These are phyloP conservation scores for Cutaneotrichosporon cavernicola DNA, from an alignment of 1,284 basidiomycete species.

Conservation along the genomic window DNA sequence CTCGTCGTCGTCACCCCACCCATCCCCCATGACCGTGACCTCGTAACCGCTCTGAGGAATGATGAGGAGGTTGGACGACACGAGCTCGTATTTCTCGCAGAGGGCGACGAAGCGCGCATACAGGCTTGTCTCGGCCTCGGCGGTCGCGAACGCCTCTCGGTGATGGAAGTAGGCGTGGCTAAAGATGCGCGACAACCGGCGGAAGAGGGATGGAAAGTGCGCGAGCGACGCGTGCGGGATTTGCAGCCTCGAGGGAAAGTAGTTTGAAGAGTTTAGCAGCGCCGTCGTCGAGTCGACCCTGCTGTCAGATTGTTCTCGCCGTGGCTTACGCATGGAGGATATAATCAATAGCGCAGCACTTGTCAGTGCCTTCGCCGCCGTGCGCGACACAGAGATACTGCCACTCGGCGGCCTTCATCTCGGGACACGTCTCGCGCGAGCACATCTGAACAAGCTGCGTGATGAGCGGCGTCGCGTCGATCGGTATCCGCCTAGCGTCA, in stretches of 20 bases:
- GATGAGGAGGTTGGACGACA: slow-evolving; percentile 71
- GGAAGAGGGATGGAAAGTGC: slow-evolving; percentile 70
- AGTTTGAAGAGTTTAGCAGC: slow-evolving; percentile 80
- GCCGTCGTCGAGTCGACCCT: slow-evolving; percentile 91
- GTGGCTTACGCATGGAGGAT: slow-evolving; percentile 73
- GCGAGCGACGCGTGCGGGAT: slow-evolving; percentile 76
- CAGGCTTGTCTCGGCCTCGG: slow-evolving; percentile 74
- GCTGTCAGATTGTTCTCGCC: slow-evolving; percentile 65
- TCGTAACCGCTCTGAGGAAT: slow-evolving; percentile 58
- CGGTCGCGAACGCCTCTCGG: slow-evolving; percentile 65
- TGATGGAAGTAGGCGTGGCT: slow-evolving; percentile 94
- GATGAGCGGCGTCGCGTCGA: slow-evolving; percentile 86
- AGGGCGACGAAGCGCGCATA: slow-evolving; percentile 88
- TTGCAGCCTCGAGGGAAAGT: slow-evolving; percentile 85
- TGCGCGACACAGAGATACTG: slow-evolving; percentile 94
- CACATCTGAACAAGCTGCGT: slow-evolving; percentile 83
- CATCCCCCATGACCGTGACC: slow-evolving; percentile 19
- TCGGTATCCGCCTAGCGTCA: slow-evolving; percentile 72
- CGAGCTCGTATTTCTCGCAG: slow-evolving; percentile 75
- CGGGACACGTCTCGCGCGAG: slow-evolving; percentile 75
- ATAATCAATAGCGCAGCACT: slow-evolving; percentile 97
- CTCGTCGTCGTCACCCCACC: slow-evolving; percentile 27
- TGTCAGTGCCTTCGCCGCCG: slow-evolving; percentile 53
- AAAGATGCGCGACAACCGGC: slow-evolving; percentile 86
- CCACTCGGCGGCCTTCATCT: slow-evolving; percentile 98